Base-by-base conservation (phyloP, 2,329 filamentous ascomycete species). In the Lasiodiplodia theobromae region DNA sequence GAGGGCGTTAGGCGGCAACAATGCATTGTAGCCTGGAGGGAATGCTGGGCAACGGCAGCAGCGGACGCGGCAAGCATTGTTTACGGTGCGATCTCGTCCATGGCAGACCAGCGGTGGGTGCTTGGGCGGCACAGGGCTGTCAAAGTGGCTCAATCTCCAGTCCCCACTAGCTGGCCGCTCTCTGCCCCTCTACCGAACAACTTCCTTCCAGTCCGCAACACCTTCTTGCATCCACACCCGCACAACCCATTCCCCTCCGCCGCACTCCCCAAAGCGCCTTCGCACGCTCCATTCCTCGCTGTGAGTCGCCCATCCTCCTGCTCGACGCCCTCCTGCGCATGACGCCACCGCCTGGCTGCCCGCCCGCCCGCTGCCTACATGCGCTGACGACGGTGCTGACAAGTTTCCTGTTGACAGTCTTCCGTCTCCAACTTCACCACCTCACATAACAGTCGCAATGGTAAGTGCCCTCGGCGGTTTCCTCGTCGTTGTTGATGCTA, bases 381-480 rank as follows among this genome's bases (percentile, higher is more conserved):
- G 52, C 65, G 65, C 65, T 78, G 75, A 79, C 76, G 77, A 76
- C 74, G 76, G 44, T 64, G 60, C 78, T 79, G 73, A 78, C 74
- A 76, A 76, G 75, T 75, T 66, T 66, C 49, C 51, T 14, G 37
- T 37, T 7, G 49, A 23, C 40, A 68, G 66, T 49, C 34, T n/a
- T 47, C 28, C 47, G 44, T 57, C 52, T 57, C 18, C 58, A 52
- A 58, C 52, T 47, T 58, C 51, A 58, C 62, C 21, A 57, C 62
- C 28, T 14, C 52, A 54, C 67, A 56, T 44, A 57, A 52, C 66
- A 28, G 25, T 64, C 57, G 38, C 68, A 60, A 70, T 70, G 69
- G 69, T 70, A 23, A 52, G 69, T 54, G n/a, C 3, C 11, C 31
- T 8, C 23, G 34, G 16, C n/a, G 5, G 14, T 38, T 3, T 34